Base-by-base conservation (phyloP, 2,329 filamentous ascomycete genomes). In the Amesomyces nigricolor region DNA sequence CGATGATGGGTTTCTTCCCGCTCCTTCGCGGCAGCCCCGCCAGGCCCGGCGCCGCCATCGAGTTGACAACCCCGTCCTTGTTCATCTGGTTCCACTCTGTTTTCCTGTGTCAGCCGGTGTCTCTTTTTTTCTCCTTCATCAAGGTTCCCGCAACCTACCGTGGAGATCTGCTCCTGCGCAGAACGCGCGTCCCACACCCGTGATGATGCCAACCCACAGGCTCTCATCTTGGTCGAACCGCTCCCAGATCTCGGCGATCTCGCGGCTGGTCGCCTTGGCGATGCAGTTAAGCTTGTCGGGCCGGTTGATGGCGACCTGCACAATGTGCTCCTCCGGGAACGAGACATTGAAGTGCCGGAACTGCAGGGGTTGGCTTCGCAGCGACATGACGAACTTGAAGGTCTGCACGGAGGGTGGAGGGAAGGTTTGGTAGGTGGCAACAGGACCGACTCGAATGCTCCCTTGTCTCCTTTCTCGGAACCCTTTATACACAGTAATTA, bases 1-100 rank as follows among this genome's bases (percentile, higher is more conserved):
- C 85, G 47, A 91, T 80, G 58, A 91, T 76, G n/a, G 87, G 87
- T 65, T 91, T 91, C 69, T 80, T 81, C 43, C 86, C 86, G 14
- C 69, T 68, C n/a, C 86, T 75, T 44, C 85, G 80, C 35, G 80
- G 81, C 30, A 89, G 72, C 0, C 78, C 85, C 17, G 79, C 84
- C 54, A 87, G 84, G 1, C 84, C 85, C 3, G 73, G 72, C 0
- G 73, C 66, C 0, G 74, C 68, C 66, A 71, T 71, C 44, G 64
- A 61, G 46, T 61, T 61, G 57, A 66, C 61, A 30, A 60, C 59
- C 16, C 63, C 61, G 16, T 61, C 57, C 30, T 65, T 63, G 61
- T 79, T 77, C 61, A 75, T 71, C 16, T 71, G 68, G 51, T 76
- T 73, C 79, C 81, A 85, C 68, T 85, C 82, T 63, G 49, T 19